phyloP scores from a whole-genome alignment of 192 early-diverging fungal species.

The Radiomyces spectabilis region DNA sequence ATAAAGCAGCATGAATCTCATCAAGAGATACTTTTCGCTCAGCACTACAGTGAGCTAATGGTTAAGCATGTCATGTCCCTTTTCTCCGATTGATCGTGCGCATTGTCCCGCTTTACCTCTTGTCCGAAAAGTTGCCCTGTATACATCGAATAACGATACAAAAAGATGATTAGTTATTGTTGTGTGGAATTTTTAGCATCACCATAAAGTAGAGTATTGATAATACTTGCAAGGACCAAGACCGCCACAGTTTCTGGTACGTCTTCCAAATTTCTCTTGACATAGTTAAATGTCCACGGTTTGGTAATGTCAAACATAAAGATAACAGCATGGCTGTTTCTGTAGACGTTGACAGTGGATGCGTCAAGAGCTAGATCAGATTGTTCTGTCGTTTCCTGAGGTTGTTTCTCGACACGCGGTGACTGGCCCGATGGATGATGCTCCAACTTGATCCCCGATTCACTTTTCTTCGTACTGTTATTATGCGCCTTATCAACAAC shows the following conservation, averaged over 20 bases:
- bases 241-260: slow-evolving; percentile 40
- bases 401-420: not conserved
- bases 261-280: slow-evolving; percentile 23
- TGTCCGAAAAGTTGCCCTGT: slow-evolving; percentile 28
- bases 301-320: slow-evolving; percentile 54
- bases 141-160: not conserved
- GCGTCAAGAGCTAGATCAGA: slow-evolving; percentile 38
- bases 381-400: not conserved
- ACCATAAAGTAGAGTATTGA: no score
- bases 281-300: slow-evolving; percentile 57
- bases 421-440: no score
- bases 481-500: slow-evolving; percentile 47
- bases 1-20: slow-evolving; percentile 25
- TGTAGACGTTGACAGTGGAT: slow-evolving; percentile 50
- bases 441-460: slow-evolving; percentile 24
- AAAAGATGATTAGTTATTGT: no score
- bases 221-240: slow-evolving; percentile 38
- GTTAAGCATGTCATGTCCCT: not conserved
- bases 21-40: slow-evolving; percentile 18
- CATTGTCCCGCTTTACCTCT: slow-evolving; percentile 11
- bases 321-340: slow-evolving; percentile 47
- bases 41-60: slow-evolving; percentile 1
- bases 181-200: no score
- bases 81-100: not conserved
- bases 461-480: not conserved